Base-by-base conservation (phyloP, 2,329 filamentous ascomycete genomes). In the Furcasterigmium sp. region DNA sequence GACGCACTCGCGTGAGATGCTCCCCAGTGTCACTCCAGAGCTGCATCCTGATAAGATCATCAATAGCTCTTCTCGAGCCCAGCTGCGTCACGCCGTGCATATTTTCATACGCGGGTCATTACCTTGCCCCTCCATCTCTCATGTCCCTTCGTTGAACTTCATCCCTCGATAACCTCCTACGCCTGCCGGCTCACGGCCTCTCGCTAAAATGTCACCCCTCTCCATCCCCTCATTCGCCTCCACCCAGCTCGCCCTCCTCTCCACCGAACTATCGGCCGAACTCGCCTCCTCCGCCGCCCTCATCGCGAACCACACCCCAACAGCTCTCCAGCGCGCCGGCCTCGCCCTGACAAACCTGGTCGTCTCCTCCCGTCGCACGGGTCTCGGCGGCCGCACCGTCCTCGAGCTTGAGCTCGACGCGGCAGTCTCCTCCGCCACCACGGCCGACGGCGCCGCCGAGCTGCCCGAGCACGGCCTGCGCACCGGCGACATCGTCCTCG, bases 301-400 rank as follows among this genome's bases (percentile, higher is more conserved):
- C 45, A 76, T 90, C 46, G 73, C 80, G 36, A 76, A 76, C 37
- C 79, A 85, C 60, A 80, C 82, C 38, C 87, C 88, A 5, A 68
- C 76, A 0, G 72, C 78, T 1, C 79, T 94, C 11, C 79, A 87
- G 57, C 81, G 85, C 46, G 85, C 85, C 6, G 88, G 88, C n/a
- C 74, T 89, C 32, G 88, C 88, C 25, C 72, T 93, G 54, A 80
- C 82, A 14, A 91, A 91, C 62, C 78, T 97, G 8, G 69, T 78
- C 25, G 69, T 95, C 26, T 71, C 76, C 10, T 84, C 85, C 15
- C 86, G 87, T 58, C 84, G 91, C 23, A 98, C 93, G 0, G 93
- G 93, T 0, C 73, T 96, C 29, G 93, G 91, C 14, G 93, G 93
- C n/a, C 87, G 89, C 51, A 89, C 87, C 0, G 85, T 98, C 2